A percentile compares a stretch with the other conserved stretches of the same genome.
phyloP scores from a whole-genome alignment of 1,284 basidiomycete genomes.

The Sutorius eximius region DNA sequence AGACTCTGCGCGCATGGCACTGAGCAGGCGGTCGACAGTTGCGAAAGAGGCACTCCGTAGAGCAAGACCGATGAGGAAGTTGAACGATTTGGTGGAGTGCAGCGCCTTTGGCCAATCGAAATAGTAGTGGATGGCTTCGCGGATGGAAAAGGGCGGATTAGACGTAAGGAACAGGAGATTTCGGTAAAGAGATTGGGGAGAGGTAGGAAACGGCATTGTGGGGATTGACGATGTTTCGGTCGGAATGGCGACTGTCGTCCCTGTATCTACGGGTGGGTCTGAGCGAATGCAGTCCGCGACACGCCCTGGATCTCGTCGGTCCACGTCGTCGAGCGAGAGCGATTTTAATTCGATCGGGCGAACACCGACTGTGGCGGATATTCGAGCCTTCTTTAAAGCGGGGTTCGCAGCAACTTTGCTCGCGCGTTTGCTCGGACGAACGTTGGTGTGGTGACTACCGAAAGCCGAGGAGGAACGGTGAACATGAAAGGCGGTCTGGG shows the following conservation, averaged over 20 bases:
- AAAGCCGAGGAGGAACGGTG: conserved; percentile 44
- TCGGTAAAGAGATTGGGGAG: conserved; percentile 39
- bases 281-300: not conserved
- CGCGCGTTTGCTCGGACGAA: not conserved
- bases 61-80: conserved; percentile 49
- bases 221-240: conserved; percentile 1
- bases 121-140: conserved; percentile 51
- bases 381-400: not conserved
- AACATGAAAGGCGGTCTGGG: not conserved
- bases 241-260: conserved; percentile 3
- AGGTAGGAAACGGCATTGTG: conserved; percentile 19
- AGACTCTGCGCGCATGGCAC: conserved; percentile 40
- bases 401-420: not conserved
- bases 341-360: conserved; percentile 10
- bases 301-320: conserved; percentile 16
- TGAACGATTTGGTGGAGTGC: conserved; percentile 53
- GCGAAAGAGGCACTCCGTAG: conserved; percentile 46
- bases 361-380: not conserved
- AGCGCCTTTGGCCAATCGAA: conserved; percentile 38
- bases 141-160: conserved; percentile 31
- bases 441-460: not conserved
- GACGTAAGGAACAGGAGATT: conserved; percentile 47
- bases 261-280: conserved; percentile 7
- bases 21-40: conserved; percentile 41
- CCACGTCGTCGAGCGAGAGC: conserved; percentile 8